phyloP scores from a whole-genome alignment of 2,329 filamentous ascomycete genomes.

The Venturiaceae sp. region DNA sequence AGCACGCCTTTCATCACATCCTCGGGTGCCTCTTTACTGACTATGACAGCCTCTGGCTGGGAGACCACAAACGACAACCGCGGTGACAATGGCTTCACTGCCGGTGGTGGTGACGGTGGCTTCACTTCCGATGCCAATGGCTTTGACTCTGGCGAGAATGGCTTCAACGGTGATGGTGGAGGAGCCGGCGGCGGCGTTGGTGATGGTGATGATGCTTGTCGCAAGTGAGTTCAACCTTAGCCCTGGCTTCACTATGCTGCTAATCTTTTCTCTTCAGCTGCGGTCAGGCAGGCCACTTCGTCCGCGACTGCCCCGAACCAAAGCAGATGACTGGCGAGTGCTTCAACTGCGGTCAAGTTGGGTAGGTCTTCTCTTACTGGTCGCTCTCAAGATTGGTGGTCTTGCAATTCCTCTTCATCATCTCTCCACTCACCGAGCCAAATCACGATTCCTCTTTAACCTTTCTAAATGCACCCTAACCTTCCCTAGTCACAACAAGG shows the following conservation, averaged over 20 bases:
- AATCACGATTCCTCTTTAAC: too few species aligned
- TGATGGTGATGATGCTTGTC: slow-evolving; percentile 26
- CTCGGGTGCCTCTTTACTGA: not conserved
- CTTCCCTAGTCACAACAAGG: slow-evolving; percentile 46
- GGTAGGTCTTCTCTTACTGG: slow-evolving; percentile 22
- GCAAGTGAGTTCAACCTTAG: slow-evolving; percentile 25
- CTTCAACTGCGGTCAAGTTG: slow-evolving; percentile 50
- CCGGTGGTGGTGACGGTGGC: not conserved
- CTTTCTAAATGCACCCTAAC: too few species aligned
- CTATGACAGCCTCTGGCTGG: not conserved
- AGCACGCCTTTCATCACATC: not conserved
- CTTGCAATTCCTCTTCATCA: too few species aligned
- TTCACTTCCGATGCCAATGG: slow-evolving; percentile 11
- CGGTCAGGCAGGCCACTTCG: slow-evolving; percentile 32
- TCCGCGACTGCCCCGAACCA: slow-evolving; percentile 36
- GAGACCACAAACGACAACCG: not conserved
- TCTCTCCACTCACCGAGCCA: too few species aligned
- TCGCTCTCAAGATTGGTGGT: not conserved
- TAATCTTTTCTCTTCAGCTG: slow-evolving; percentile 22
- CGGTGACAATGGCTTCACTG: not conserved
- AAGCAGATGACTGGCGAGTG: slow-evolving; percentile 38
- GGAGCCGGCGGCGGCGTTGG: slow-evolving; percentile 14
- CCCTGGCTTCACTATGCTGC: not conserved
- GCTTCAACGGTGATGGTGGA: slow-evolving; percentile 12
- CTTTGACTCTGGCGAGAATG: slow-evolving; percentile 12